These are phyloP conservation scores for Moricandia moricandioides DNA, from an alignment of 345 rosid species.

Conservation along the genomic window DNA sequence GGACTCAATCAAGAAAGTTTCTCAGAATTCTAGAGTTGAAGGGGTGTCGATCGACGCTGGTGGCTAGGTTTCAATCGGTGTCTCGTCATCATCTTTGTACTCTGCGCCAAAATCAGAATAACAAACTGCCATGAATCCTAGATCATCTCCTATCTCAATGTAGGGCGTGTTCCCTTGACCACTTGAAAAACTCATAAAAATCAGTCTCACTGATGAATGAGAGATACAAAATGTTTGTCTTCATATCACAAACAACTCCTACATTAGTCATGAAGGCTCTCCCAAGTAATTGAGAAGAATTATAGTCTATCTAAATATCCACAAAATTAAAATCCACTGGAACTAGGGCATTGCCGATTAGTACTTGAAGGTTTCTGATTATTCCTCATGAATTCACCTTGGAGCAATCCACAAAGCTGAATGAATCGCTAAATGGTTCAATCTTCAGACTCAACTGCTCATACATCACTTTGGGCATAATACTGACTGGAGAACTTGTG, in stretches of 20 bases:
- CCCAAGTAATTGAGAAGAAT: neutral
- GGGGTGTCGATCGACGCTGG: too few relatives aligned
- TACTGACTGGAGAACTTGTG: too few relatives aligned
- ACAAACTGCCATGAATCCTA: neutral
- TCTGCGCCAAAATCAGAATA: too few relatives aligned
- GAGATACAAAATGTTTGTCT: neutral
- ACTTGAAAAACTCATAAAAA: neutral
- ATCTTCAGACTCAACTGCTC: neutral
- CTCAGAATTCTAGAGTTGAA: too few relatives aligned
- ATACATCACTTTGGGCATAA: neutral
- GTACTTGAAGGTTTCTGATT: neutral
- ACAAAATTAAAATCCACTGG: neutral
- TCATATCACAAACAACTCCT: neutral
- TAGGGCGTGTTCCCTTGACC: neutral
- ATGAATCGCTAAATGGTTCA: neutral
- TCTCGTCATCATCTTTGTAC: neutral
- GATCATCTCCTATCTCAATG: neutral
- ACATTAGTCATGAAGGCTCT: neutral
- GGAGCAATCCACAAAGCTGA: neutral
- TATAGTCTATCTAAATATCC: neutral
- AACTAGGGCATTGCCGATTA: neutral
- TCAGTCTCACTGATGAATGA: neutral
- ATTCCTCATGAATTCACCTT: neutral
- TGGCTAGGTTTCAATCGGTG: too few relatives aligned
- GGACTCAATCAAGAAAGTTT: too few relatives aligned